Evolutionary conservation across 148 eudicot species (phyloP), one percentile per base, ranked within the genome.

Genomic region (Spergularia bocconei): DNA sequence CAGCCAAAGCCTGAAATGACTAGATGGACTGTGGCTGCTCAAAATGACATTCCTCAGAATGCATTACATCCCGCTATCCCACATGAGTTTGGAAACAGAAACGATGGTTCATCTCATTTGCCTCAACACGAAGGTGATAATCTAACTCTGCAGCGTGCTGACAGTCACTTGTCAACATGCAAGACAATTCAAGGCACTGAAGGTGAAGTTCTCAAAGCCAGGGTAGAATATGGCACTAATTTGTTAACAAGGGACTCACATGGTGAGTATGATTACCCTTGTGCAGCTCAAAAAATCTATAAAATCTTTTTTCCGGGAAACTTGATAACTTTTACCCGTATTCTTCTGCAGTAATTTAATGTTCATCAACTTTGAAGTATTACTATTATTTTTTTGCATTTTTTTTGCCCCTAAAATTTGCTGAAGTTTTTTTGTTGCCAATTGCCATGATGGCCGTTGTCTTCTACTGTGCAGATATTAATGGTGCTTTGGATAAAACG

Each of bases 1-100:
- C 85, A 80, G 80, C 73, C 80, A 79, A 89, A 67, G 80, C 83
- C 86, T 75, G 98, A 91, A 67, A 72, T 79, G 79, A 73, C 70
- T 73, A 72, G 86, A 58, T 79, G 88, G 86, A 63, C 81, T 62
- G 87, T 87, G 75, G 86, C 82, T 62, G 77, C 68, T 75, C 75
- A 76, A 54, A 81, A 70, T 70, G 87, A 86, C 67, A 63, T 73
- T 75, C 76, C 82, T 29, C 83, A 80, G 67, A 78, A 71, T 63
- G 79, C 85, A 25, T 69, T 78, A 62, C 79, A 85, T 61, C 65
- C 85, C 56, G 78, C 80, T 51, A 72, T 69, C 75, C 79, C 72
- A 23, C 84, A 78, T 70, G 89, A 86, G 38, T 75, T 79, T 55
- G 79, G 78, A 75, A 68, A 63, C 38, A 77, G 85, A 75, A 88